Conservation (phyloP, 768 basidiomycete genomes). For the Rhodotorula diobovata region DNA sequence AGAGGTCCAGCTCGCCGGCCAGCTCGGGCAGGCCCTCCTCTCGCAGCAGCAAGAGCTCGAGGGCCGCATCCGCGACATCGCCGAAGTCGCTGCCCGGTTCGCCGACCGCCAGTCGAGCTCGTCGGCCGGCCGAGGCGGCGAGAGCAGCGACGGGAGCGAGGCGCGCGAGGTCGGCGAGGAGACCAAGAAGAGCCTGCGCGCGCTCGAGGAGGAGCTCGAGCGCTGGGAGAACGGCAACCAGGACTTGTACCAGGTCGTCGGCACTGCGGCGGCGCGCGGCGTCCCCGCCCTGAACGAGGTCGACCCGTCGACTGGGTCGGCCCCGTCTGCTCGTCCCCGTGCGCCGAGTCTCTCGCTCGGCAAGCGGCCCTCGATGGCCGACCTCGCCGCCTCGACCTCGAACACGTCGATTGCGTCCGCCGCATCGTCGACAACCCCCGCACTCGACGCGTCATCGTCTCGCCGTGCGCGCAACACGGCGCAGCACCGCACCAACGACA, state of each 20-base stretch:
- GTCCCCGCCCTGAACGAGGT: slow-evolving; percentile 7
- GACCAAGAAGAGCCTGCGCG: slow-evolving; percentile 56
- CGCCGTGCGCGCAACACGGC: slow-evolving; percentile 79
- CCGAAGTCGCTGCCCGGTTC: slow-evolving; percentile 55
- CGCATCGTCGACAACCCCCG: background rate
- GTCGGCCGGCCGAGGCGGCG: slow-evolving; percentile 59
- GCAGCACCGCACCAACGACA: slow-evolving; percentile 77
- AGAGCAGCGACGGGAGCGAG: slow-evolving; percentile 61
- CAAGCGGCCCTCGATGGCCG: slow-evolving; percentile 5
- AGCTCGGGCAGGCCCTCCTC: slow-evolving; percentile 87
- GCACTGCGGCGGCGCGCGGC: slow-evolving; percentile 54
- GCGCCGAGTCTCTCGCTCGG: background rate
- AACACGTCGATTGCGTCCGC: background rate
- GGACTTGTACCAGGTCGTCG: slow-evolving; percentile 66
- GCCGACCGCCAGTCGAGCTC: slow-evolving; percentile 45
- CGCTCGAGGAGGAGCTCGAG: slow-evolving; percentile 68
- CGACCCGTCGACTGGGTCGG: background rate
- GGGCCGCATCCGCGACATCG: slow-evolving; percentile 71
- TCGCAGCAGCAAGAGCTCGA: slow-evolving; percentile 90
- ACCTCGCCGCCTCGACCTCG: slow-evolving; percentile 13
- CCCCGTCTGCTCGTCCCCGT: background rate
- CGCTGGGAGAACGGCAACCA: slow-evolving; percentile 76
- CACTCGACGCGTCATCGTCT: slow-evolving; percentile 53
- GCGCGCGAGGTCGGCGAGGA: slow-evolving; percentile 58
- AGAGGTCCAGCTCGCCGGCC: slow-evolving; percentile 85